Conservation (phyloP, 805 yeast genomes). For the Candida parachauliodes region DNA sequence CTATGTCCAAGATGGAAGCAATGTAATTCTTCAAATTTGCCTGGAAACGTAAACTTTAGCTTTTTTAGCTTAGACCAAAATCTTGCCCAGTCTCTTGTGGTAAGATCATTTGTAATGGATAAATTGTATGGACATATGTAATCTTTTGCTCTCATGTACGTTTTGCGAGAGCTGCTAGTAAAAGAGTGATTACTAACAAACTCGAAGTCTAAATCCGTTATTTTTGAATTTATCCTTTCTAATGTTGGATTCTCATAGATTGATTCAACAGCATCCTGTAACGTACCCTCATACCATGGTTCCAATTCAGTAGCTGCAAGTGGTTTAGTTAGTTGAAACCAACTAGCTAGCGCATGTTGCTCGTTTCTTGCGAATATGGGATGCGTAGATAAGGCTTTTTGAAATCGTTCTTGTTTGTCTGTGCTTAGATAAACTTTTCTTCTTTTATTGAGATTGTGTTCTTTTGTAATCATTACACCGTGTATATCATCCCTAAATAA, state of each 20-base stretch:
- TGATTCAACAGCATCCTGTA: background rate
- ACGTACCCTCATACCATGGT: background rate
- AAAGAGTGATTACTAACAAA: too few species aligned
- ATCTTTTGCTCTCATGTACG: background rate
- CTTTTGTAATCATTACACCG: background rate
- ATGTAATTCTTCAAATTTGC: too few species aligned
- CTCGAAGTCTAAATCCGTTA: too few species aligned
- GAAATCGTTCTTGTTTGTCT: background rate
- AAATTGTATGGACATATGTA: background rate
- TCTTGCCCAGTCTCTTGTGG: too few species aligned
- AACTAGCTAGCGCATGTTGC: background rate
- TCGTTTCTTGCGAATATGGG: background rate
- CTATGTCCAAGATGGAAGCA: too few species aligned
- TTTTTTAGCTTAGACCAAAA: too few species aligned
- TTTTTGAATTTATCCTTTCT: background rate
- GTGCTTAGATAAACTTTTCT: background rate
- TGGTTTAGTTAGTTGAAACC: background rate
- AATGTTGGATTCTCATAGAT: background rate
- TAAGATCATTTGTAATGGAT: background rate
- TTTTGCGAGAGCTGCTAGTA: conserved; percentile 1
- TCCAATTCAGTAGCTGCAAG: background rate
- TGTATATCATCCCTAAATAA: background rate
- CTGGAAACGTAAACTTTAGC: too few species aligned
- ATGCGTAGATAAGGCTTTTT: background rate
- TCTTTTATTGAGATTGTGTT: background rate